These are phyloP conservation scores for Raddia guianensis DNA, from an alignment of 176 grass and related monocot species.

Conservation along the genomic window DNA sequence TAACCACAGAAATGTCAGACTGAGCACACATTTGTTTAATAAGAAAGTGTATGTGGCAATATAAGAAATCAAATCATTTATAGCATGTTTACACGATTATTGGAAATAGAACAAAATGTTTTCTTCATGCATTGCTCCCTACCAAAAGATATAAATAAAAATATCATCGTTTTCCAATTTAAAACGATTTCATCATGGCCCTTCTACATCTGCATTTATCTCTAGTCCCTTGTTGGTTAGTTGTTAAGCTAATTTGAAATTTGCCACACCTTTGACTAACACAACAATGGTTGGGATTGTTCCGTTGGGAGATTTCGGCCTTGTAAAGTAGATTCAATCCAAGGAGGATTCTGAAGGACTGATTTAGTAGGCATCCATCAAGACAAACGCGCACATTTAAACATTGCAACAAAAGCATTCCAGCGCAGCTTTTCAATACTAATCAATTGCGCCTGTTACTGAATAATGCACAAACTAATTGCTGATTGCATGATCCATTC, in stretches of 20 bases:
- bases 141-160: slow-evolving; percentile 4
- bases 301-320: not conserved
- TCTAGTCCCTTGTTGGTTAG: not conserved
- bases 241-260: not conserved
- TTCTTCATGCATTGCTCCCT: not conserved
- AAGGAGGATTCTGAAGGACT: not conserved
- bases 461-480: not conserved
- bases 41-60: not conserved
- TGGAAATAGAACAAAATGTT: not conserved
- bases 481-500: not conserved
- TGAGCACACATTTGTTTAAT: slow-evolving; percentile 24
- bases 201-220: not conserved
- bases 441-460: not conserved
- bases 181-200: not conserved
- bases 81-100: not conserved
- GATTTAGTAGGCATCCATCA: not conserved
- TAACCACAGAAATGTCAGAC: slow-evolving; percentile 16
- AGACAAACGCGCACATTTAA: not conserved
- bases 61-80: slow-evolving; percentile 4
- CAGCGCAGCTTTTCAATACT: not conserved
- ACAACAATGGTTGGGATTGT: slow-evolving; percentile 9
- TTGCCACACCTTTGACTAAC: not conserved
- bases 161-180: not conserved
- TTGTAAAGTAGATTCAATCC: too few species aligned
- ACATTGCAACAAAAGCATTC: slow-evolving; percentile 6